These are phyloP conservation scores for Aphelidium insulamus DNA, from an alignment of 371 early-diverging fungal species.

Conservation along the genomic window DNA sequence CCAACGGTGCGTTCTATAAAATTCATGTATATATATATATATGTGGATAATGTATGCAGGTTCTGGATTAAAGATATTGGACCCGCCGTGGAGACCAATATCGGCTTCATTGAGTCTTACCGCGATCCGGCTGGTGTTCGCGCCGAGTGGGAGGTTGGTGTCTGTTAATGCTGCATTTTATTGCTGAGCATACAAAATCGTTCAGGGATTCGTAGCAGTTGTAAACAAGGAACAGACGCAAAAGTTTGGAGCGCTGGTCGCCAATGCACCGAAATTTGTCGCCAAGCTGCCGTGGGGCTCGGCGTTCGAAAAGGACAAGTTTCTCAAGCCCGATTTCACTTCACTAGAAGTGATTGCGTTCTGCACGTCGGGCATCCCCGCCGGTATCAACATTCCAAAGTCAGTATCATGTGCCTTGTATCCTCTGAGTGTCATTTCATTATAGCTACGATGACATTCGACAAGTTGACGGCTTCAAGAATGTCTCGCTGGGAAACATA, in stretches of 20 bases:
- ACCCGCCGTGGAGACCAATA: constrained; percentile 26
- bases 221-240: constrained; percentile 33
- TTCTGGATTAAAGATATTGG: constrained; percentile 34
- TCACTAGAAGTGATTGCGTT: constrained; percentile 33
- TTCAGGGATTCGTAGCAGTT: constrained; percentile 37
- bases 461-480: constrained; percentile 28
- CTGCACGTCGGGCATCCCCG: constrained; percentile 24
- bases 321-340: constrained; percentile 35
- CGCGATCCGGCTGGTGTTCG: constrained; percentile 36
- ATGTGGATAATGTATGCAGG: too few relatives aligned
- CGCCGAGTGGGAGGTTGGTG: constrained; percentile 42
- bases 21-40: too few relatives aligned
- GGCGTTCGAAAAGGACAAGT: constrained; percentile 26
- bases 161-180: too few relatives aligned
- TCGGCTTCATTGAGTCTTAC: constrained; percentile 30
- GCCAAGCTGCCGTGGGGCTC: constrained; percentile 26
- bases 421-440: too few relatives aligned
- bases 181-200: too few relatives aligned
- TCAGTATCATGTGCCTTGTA: too few relatives aligned
- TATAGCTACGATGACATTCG: constrained; percentile 28
- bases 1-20: too few relatives aligned
- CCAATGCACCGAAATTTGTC: constrained; percentile 21
- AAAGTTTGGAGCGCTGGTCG: constrained; percentile 26
- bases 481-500: constrained; percentile 35
- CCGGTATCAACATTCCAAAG: constrained; percentile 43